These are phyloP conservation scores for Pichia insulana DNA, from an alignment of 805 yeast genomes.

Conservation along the genomic window DNA sequence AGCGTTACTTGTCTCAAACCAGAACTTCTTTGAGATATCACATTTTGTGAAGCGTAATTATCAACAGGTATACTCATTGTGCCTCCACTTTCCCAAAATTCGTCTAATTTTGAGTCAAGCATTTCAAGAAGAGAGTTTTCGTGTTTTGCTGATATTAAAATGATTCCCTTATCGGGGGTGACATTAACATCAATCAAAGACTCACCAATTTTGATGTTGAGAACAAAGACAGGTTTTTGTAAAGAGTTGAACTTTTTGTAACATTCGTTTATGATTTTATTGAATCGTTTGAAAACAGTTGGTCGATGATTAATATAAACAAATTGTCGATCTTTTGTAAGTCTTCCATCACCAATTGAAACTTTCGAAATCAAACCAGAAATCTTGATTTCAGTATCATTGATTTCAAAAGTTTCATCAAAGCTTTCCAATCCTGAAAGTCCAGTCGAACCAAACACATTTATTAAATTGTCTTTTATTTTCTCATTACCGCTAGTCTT, in stretches of 20 bases:
- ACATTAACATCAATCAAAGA: conserved; percentile 70
- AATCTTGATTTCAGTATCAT: conserved; percentile 28
- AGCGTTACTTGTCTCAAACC: conserved; percentile 5
- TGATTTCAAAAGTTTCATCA: conserved; percentile 31
- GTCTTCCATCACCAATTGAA: conserved; percentile 72
- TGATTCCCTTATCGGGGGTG: conserved; percentile 80
- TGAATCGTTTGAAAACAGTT: conserved; percentile 43
- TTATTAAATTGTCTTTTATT: conserved; percentile 50
- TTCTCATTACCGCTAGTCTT: conserved; percentile 45
- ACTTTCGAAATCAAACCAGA: conserved; percentile 66
- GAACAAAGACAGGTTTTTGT: conserved; percentile 63
- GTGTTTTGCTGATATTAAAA: conserved; percentile 45
- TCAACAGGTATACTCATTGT: conserved; percentile 9
- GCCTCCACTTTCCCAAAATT: conserved; percentile 30
- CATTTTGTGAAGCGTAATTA: conserved; percentile 3
- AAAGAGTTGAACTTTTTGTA: conserved; percentile 63
- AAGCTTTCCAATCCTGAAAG: conserved; percentile 49
- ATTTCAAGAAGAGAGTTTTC: conserved; percentile 53
- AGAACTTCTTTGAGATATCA: conserved; percentile 1
- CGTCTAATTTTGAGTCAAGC: conserved; percentile 41
- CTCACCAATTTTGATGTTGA: conserved; percentile 50
- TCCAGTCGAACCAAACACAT: conserved; percentile 64
- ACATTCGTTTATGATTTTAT: conserved; percentile 59
- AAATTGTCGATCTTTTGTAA: conserved; percentile 66
- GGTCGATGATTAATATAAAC: conserved; percentile 74